phyloP scores from a whole-genome alignment of 805 yeast species.

The Kluyveromyces wickerhamii region DNA sequence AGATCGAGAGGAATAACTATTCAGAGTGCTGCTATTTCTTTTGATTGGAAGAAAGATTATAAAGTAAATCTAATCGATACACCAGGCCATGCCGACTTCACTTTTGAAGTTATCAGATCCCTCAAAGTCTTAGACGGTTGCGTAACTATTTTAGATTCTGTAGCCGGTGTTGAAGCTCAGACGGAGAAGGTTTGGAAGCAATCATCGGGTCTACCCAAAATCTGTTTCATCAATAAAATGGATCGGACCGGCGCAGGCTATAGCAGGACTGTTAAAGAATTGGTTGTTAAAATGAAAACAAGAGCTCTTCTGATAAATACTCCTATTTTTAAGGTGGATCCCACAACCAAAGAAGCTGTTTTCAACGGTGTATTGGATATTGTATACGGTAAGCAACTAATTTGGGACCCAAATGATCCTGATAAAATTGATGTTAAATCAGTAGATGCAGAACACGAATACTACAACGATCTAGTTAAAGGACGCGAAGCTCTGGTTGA shows the following conservation, averaged over 20 bases:
- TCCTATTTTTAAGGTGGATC: constrained; percentile 56
- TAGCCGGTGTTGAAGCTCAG: constrained; percentile 97
- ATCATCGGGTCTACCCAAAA: constrained; percentile 66
- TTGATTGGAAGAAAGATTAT: constrained; percentile 66
- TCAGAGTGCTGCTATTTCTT: constrained; percentile 90
- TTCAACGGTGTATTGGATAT: constrained; percentile 57
- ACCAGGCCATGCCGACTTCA: constrained; percentile 97
- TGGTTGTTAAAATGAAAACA: constrained; percentile 67
- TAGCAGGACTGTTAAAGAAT: constrained; percentile 79
- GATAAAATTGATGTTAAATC: constrained; percentile 40
- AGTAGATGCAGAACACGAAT: constrained; percentile 36
- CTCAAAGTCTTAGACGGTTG: constrained; percentile 91
- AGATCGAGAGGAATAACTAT: constrained; percentile 91
- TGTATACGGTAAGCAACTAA: constrained; percentile 40
- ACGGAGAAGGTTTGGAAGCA: constrained; percentile 96
- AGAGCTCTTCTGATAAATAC: constrained; percentile 66
- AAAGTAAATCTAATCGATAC: constrained; percentile 88
- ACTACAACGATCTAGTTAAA: constrained; percentile 41
- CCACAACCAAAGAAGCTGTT: constrained; percentile 15
- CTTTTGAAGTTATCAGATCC: constrained; percentile 87
- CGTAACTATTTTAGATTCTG: constrained; percentile 86
- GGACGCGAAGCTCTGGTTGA: constrained; percentile 76
- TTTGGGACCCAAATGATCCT: constrained; percentile 36
- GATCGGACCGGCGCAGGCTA: constrained; percentile 95
- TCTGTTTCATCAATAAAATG: constrained; percentile 88